Evolutionary conservation across 2,329 filamentous ascomycete species (phyloP), one percentile per base, ranked within the genome.

Genomic region (Aspergillus tanneri): DNA sequence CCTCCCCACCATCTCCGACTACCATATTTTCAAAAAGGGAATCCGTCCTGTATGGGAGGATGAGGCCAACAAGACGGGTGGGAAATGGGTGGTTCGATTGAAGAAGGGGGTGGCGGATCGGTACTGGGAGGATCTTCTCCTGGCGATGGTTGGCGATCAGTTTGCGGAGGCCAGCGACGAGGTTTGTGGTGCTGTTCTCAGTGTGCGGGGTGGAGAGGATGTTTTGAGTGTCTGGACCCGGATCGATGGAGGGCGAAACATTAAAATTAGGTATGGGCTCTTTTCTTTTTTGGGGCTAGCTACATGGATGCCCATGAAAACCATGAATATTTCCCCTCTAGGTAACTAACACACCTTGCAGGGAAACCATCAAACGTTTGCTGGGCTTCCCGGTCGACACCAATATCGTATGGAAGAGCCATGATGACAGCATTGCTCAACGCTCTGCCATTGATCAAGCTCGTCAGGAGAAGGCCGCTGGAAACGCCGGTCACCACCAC

Each of bases 41-140:
- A 91, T 99, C 53, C 85, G 93, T 52, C 93, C 93, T 18, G 93
- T 99, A 60, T 99, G 93, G 93, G 93, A 99, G 71, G 93, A 99
- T 61, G 90, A 96, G 38, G 90, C 95, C 68, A 99, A 99, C 74
- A 93, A 90, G 71, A 87, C 85, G 59, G 93, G 93, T 46, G 93
- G 93, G 43, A 99, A 99, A 75, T 99, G 92, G 92, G 91, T 96
- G 57, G 85, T 99, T 68, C 82, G 92, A 57, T 76, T 99, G 67
- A 96, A 96, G 81, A 99, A 99, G 78, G 93, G 93, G 21, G 89
- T 99, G 16, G 89, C 90, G 14, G 93, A 97, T 71, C 84, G 92
- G 46, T 96, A 95, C 71, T 99, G 93, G 90, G 93, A 99, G 75
- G 89, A 96, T 65, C 78, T 97, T 41, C 76, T 97, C 51, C 77